Evolutionary conservation across 208 protist genomes (phyloP).

Genomic region (Acanthamoeba healyi): DNA sequence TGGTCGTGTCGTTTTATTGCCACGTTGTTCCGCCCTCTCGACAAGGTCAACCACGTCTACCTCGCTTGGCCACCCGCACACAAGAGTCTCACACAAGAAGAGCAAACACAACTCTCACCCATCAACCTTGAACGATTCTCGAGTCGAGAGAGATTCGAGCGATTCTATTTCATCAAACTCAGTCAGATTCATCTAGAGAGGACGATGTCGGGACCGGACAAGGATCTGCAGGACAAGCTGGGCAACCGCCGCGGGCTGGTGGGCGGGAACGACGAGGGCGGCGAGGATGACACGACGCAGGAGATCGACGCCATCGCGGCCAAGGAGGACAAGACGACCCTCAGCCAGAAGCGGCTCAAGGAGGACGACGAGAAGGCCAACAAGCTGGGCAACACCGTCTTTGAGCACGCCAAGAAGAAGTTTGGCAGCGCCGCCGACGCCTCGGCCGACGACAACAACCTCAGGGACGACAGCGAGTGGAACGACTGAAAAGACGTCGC

Average conservation of each 20-base stretch:
- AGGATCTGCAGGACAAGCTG: conserved; percentile 41
- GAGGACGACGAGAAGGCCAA: conserved; percentile 66
- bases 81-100: too few relatives aligned
- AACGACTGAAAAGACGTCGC: background rate
- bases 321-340: conserved; percentile 64
- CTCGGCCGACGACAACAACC: background rate
- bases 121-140: too few relatives aligned
- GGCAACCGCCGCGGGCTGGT: conserved; percentile 37
- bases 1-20: too few relatives aligned
- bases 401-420: conserved; percentile 68
- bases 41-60: too few relatives aligned
- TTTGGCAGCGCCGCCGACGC: conserved; percentile 8
- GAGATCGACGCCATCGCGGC: background rate
- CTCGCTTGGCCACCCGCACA: too few relatives aligned
- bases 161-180: too few relatives aligned
- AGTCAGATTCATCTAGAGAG: background rate
- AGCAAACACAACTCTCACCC: too few relatives aligned
- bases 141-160: too few relatives aligned
- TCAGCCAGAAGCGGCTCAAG: conserved; percentile 65
- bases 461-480: conserved; percentile 22
- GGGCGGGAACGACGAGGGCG: background rate
- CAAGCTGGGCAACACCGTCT: conserved; percentile 58
- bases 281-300: background rate
- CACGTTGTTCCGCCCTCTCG: too few relatives aligned
- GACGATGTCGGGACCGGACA: conserved; percentile 47